A percentile compares a stretch with the other conserved stretches of the same genome.
phyloP scores from a whole-genome alignment of 2,329 filamentous ascomycete genomes.

The Fusarium multiceps region DNA sequence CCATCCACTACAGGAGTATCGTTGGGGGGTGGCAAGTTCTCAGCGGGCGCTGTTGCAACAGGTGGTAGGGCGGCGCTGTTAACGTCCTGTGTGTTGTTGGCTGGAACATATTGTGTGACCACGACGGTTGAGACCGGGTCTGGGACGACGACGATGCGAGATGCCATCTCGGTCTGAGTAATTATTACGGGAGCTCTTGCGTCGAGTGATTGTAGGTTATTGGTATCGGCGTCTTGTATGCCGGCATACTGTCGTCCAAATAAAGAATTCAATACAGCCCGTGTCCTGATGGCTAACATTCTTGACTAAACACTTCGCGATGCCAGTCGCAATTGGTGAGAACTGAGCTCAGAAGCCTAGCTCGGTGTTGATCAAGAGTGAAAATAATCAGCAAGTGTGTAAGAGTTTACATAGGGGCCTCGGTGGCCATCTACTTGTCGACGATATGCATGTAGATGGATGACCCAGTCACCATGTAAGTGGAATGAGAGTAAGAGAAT shows the following conservation, averaged over 20 bases:
- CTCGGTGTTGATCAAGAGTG: constrained; percentile 19
- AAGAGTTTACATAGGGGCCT: constrained; percentile 39
- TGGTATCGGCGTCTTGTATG: constrained; percentile 50
- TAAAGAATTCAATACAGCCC: constrained; percentile 62
- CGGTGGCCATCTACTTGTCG: constrained; percentile 41
- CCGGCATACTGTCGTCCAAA: constrained; percentile 65
- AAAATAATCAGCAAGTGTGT: constrained; percentile 24
- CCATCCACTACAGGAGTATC: constrained; percentile 16
- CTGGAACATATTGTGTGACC: constrained; percentile 33
- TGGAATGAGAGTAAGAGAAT: constrained; percentile 21
- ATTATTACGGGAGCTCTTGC: constrained; percentile 30
- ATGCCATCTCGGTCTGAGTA: constrained; percentile 36
- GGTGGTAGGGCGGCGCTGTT: constrained; percentile 7
- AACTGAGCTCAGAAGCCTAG: constrained; percentile 22
- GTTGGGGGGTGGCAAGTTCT: constrained; percentile 10
- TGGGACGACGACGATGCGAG: constrained; percentile 26
- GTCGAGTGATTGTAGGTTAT: constrained; percentile 31
- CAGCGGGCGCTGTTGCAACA: constrained; percentile 22
- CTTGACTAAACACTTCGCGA: constrained; percentile 52
- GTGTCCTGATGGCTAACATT: constrained; percentile 56
- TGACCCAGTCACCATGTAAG: constrained; percentile 41
- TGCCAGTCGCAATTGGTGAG: constrained; percentile 42
- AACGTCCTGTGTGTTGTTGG: constrained; percentile 19
- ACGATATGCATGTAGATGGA: constrained; percentile 44
- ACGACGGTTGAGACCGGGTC: constrained; percentile 31